A percentile compares a stretch with the other conserved stretches of the same genome.
phyloP scores from a whole-genome alignment of 1,139 yeast genomes.

The Candida dubliniensis region DNA sequence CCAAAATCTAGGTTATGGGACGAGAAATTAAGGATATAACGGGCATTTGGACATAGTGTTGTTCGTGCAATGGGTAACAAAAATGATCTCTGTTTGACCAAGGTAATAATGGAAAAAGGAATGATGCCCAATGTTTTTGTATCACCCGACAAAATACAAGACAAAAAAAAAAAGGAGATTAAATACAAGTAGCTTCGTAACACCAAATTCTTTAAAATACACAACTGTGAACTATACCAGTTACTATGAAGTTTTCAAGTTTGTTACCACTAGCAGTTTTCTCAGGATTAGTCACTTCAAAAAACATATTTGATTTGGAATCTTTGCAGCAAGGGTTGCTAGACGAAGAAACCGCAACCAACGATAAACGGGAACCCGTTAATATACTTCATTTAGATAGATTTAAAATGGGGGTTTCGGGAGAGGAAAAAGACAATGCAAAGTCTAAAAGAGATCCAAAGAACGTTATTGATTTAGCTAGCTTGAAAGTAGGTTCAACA shows the following conservation, averaged over 20 bases:
- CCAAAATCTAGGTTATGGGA: no score
- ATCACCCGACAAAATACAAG: neutral
- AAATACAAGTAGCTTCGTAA: neutral
- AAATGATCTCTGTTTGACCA: neutral
- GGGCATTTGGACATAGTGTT: no score
- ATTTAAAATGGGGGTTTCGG: neutral
- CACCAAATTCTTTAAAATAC: neutral
- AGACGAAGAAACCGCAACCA: neutral
- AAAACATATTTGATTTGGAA: neutral
- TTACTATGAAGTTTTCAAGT: neutral
- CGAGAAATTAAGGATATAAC: no score
- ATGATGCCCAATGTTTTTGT: no score
- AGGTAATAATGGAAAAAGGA: neutral
- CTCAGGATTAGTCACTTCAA: neutral
- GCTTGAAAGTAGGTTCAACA: conserved; percentile 5
- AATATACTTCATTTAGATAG: conserved; percentile 17
- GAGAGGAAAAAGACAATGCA: conserved; percentile 9
- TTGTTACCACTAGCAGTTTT: neutral
- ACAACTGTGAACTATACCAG: no score
- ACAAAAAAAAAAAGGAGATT: neutral
- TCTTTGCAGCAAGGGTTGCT: neutral
- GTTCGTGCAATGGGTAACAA: neutral
- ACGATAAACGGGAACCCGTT: conserved; percentile 21
- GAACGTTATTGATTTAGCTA: conserved; percentile 14
- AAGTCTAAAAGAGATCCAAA: conserved; percentile 20